Evolutionary conservation across 495 filamentous ascomycete species (phyloP).

Genomic region (Lasiosphaeria miniovina): DNA sequence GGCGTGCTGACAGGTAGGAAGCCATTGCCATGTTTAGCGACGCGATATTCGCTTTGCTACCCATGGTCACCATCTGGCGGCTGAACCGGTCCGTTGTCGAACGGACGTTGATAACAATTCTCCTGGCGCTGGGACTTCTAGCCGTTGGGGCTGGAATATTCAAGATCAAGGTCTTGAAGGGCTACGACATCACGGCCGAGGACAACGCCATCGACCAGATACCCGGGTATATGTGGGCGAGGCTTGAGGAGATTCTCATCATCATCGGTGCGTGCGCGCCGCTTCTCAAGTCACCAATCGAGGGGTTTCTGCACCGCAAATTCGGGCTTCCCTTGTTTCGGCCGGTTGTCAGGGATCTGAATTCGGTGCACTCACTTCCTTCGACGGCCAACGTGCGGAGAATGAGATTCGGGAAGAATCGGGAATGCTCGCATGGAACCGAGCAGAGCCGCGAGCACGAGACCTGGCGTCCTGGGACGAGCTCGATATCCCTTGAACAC

Average conservation of each 20-base stretch:
- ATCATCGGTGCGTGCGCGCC: slow-evolving; percentile 11
- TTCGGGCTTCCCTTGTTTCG: slow-evolving; percentile 5
- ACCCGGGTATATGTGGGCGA: slow-evolving; percentile 3
- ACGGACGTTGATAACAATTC: not conserved
- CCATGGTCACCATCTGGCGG: slow-evolving; percentile 6
- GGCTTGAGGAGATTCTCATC: slow-evolving; percentile 7
- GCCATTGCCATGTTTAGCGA: slow-evolving; percentile 5
- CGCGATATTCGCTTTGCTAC: slow-evolving; percentile 3
- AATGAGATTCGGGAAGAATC: too few relatives aligned
- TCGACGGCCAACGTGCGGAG: not conserved
- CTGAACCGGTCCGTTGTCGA: slow-evolving; percentile 9
- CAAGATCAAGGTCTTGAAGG: slow-evolving; percentile 6
- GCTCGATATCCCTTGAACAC: too few relatives aligned
- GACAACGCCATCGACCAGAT: slow-evolving; percentile 7
- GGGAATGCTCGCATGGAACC: too few relatives aligned
- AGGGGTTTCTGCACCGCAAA: not conserved
- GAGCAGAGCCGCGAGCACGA: too few relatives aligned
- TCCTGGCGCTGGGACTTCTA: slow-evolving; percentile 4
- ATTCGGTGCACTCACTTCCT: not conserved
- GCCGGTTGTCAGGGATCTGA: not conserved
- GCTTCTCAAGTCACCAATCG: slow-evolving; percentile 7
- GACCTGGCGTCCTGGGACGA: too few relatives aligned
- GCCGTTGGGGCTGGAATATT: not conserved
- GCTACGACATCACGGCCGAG: not conserved
- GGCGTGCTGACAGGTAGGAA: not conserved